Base-by-base conservation (phyloP, 2,329 filamentous ascomycete genomes). In the Fusarium nematophilum region DNA sequence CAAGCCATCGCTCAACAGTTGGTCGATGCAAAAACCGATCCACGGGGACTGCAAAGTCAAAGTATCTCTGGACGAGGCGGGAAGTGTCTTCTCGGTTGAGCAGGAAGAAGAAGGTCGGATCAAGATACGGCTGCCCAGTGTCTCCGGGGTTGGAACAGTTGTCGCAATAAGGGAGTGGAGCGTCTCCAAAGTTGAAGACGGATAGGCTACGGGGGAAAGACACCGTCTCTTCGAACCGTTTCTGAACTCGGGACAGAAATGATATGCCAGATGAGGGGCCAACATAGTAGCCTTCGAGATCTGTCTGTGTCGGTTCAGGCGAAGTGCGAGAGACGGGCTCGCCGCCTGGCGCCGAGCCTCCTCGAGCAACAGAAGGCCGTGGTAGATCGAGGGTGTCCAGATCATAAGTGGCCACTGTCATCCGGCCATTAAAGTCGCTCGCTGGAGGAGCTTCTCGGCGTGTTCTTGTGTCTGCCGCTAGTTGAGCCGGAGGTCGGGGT, bases 31-130 rank as follows among this genome's bases (percentile, higher is more conserved):
- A 65, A 53, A 83, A 83, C 2, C 82, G 76, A 58, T 85, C 82
- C 0, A 82, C 84, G 2, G 83, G 81, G 37, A 82, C 79, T 5
- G 81, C 81, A 56, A 81, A 82, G 37, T 84, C 82, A 64, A 85
- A 84, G 52, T 85, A 85, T 9, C 81, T 68, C 25, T 73, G 72
- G 0, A 84, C 70, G 9, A 84, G 53, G 0, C 64, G 9, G 67
- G 68, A 9, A 72, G 60, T 26, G 72, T 70, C 34, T 21, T 21
- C 21, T 21, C 21, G 21, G 21, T 21, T 21, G 21, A 21, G 21
- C 21, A 21, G 79, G 48, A 15, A 76, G 73, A 58, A 83, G 42
- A 57, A 76, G 59, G 64, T 76, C 72, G 15, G 71, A 69, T 5
- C 66, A 53, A 15, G 74, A 66, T 4, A 6, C 6, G 21, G 21